Base-by-base conservation (phyloP, 306 rosid genomes). In the Corylus heterophylla region DNA sequence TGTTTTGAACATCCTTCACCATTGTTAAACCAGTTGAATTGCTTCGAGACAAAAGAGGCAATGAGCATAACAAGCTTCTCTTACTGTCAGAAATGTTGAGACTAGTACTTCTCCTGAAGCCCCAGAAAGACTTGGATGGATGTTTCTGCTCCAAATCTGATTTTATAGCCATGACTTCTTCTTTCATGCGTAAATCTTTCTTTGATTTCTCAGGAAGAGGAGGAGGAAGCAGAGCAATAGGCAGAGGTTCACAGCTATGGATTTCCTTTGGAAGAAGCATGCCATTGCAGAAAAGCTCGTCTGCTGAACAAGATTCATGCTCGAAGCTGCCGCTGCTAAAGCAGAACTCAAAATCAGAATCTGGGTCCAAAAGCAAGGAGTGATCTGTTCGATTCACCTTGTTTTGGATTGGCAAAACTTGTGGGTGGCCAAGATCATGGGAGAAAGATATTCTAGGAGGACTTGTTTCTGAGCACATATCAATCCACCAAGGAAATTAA, bases 211-310 rank as follows among this genome's bases (percentile, higher is more conserved):
- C 52, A 61, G 81, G 75, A 37, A 91, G 97, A 39, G 87, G 91
- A 45, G 96, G 88, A 50, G 91, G 83, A 37, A 82, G 87, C 44
- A 51, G 76, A 20, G 77, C 50, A 17, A 74, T 62, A 84, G 70
- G 56, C 27, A 61, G 31, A 49, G 74, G 17, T 81, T 84, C 71
- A 17, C 48, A 39, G 49, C 29, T 42, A 54, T 73, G 81, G 7
- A 54, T 75, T 29, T 76, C 78, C 70, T 78, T 86, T 54, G 99
- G 96, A 82, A 89, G 90, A 78, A 95, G 92, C 12, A 90, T 50
- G 0, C 98, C 99, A 83, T 93, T 88, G 10, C 89, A 90, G 83
- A 95, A 95, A 66, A 95, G 94, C 77, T 95, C 98, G 85, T 93
- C 99, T 20, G 99, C 98, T 1, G 92, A 85, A 63, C 92, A 88